Conservation (phyloP, 495 filamentous ascomycete species). For the Penicillium verhagenii region DNA sequence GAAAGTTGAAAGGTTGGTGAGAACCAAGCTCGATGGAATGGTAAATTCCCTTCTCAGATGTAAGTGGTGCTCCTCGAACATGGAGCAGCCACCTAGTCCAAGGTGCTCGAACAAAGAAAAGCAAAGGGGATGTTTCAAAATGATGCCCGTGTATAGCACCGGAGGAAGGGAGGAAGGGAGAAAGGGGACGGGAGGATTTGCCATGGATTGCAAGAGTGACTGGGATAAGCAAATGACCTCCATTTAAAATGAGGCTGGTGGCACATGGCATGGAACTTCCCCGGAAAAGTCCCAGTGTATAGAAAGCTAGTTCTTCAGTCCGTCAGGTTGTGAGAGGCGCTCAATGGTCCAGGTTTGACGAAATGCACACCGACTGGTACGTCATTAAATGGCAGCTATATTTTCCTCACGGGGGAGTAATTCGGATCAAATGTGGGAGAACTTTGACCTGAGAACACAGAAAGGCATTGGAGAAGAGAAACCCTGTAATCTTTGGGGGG, state of each 20-base stretch:
- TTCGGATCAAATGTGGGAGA: not conserved
- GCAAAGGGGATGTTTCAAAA: not conserved
- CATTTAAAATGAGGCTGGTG: not conserved
- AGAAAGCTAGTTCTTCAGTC: not conserved
- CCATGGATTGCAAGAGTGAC: not conserved
- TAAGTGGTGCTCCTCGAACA: not conserved
- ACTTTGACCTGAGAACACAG: no score
- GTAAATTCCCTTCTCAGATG: not conserved
- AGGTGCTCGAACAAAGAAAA: not conserved
- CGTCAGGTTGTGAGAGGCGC: not conserved
- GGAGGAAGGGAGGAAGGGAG: not conserved
- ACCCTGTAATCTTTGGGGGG: not conserved
- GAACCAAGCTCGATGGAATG: not conserved
- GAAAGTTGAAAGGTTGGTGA: not conserved
- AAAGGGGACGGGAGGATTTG: no score
- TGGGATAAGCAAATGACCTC: not conserved
- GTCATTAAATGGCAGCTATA: not conserved
- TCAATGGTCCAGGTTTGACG: not conserved
- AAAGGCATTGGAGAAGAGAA: not conserved
- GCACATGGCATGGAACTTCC: not conserved
- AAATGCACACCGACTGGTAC: not conserved
- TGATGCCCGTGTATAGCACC: not conserved
- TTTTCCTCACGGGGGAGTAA: not conserved
- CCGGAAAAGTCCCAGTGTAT: not conserved
- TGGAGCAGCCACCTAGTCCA: not conserved